Base-by-base conservation (phyloP, 2,329 filamentous ascomycete genomes). In the Penicillium sp. region DNA sequence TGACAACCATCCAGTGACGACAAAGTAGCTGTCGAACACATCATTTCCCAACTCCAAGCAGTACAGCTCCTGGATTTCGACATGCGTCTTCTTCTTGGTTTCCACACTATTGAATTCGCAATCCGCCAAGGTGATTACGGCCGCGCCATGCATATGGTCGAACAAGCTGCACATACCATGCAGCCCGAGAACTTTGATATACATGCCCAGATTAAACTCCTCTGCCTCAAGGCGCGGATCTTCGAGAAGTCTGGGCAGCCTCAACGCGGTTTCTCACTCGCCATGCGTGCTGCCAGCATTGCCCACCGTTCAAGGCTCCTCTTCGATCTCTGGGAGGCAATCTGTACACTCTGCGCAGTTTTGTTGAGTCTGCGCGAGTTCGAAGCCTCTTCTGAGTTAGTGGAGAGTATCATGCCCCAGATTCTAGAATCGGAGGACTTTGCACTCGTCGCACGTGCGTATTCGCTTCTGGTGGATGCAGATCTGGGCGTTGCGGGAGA, bases 201-300 rank as follows among this genome's bases (percentile, higher is more conserved):
- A 19, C 74, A 81, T 4, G 75, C 86, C 16, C 81, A 84, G 23
- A 73, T 93, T 33, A 79, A 80, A 18, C 74, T 94, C 0, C 76
- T 94, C 10, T 74, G 87, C 2, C 67, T 83, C 33, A 94, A 94
- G 61, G 83, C 81, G 1, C 74, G 78, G 4, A 74, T 94, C 3
- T 80, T 88, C 40, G 78, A 80, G 39, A 78, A 76, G 50, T 79
- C 79, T 29, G 84, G 83, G 2, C 79, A 83, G 2, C 78, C 87
- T 0, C 79, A 87, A 52, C 79, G 84, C 44, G 87, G 81, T 0
- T 88, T 95, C 61, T 87, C 85, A 2, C 75, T 90, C 4, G 81
- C 81, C 4, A 74, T 94, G 55, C 78, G 86, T 29, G 88, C 88
- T 1, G 83, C 86, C 2, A 83, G 78, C 56, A 79, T 88, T 13